Percentiles rank a stretch among this genome's conserved stretches.
Conservation (phyloP, 176 grass and related monocot genomes). For the Carex littledalei region DNA sequence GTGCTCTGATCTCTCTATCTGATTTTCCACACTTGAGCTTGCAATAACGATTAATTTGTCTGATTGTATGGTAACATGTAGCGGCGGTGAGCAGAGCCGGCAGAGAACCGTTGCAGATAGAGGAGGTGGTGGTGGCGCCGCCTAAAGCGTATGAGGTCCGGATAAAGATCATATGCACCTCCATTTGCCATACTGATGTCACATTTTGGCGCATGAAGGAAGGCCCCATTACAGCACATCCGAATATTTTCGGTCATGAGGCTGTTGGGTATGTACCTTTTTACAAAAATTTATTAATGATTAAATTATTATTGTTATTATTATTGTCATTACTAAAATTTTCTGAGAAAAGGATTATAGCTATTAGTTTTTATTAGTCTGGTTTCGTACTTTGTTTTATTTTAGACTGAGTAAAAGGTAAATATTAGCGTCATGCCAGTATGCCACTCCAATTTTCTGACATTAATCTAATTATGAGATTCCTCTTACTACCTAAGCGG, state of each 20-base stretch:
- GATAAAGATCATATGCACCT: slow-evolving; percentile 59
- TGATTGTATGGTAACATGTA: background rate
- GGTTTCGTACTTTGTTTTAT: background rate
- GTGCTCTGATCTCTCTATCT: background rate
- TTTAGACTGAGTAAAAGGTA: background rate
- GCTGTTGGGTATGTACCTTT: slow-evolving; percentile 45
- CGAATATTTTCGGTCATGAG: slow-evolving; percentile 47
- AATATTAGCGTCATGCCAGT: background rate
- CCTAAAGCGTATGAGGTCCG: slow-evolving; percentile 54
- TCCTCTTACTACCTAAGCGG: background rate
- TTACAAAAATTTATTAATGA: too few species aligned
- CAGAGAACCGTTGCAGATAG: slow-evolving; percentile 49
- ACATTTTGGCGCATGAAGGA: slow-evolving; percentile 50
- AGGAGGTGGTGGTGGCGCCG: slow-evolving; percentile 75
- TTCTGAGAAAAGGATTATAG: background rate
- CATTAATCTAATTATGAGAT: background rate
- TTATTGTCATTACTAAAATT: background rate
- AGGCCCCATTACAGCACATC: background rate
- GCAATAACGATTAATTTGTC: background rate
- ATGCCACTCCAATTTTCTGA: background rate
- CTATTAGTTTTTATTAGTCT: background rate
- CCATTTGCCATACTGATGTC: slow-evolving; percentile 68
- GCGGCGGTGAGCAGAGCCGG: slow-evolving; percentile 57
- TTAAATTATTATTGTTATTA: background rate
- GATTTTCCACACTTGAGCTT: background rate